A percentile compares a stretch with the other conserved stretches of the same genome.
Evolutionary conservation across 352 stramenopile species (phyloP).

Genomic region (Pythium pectinolyticum): DNA sequence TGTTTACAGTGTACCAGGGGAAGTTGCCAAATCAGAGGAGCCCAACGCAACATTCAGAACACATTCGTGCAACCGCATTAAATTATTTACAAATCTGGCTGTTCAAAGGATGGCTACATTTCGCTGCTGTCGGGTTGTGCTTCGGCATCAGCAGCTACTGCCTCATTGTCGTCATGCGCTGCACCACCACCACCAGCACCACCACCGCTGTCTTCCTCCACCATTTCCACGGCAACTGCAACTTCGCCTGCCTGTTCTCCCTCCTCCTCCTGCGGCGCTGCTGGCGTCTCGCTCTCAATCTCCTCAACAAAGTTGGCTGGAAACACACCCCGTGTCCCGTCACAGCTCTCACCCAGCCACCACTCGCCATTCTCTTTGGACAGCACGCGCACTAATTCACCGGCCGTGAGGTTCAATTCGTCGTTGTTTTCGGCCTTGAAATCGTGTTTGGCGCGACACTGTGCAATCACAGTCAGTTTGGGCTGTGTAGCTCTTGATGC

Average conservation of each 20-base stretch:
- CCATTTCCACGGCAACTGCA: not conserved
- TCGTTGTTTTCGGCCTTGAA: slow-evolving; percentile 47
- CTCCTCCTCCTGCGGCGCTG: not conserved
- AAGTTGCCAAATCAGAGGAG: not conserved
- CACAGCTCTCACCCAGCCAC: slow-evolving; percentile 64
- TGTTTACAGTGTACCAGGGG: not conserved
- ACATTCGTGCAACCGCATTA: slow-evolving; percentile 22
- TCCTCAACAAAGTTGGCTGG: slow-evolving; percentile 49
- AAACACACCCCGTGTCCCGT: slow-evolving; percentile 62
- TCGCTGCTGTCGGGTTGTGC: not conserved
- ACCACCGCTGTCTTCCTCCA: not conserved
- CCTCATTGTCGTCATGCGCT: not conserved
- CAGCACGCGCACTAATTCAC: slow-evolving; percentile 59
- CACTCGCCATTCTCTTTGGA: slow-evolving; percentile 50
- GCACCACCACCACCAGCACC: not conserved
- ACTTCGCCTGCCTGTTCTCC: not conserved
- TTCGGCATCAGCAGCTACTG: too few relatives aligned
- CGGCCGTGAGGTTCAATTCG: slow-evolving; percentile 48
- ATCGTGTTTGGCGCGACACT: slow-evolving; percentile 37
- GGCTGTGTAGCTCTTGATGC: too few relatives aligned
- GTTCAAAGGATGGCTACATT: slow-evolving; percentile 27
- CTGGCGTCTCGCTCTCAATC: not conserved
- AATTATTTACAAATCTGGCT: slow-evolving; percentile 26
- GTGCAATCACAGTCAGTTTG: slow-evolving; percentile 13
- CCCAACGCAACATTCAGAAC: slow-evolving; percentile 4